A percentile compares a stretch with the other conserved stretches of the same genome.
Conservation (phyloP, 305 asterid species). For the Caryopteris hybrid region DNA sequence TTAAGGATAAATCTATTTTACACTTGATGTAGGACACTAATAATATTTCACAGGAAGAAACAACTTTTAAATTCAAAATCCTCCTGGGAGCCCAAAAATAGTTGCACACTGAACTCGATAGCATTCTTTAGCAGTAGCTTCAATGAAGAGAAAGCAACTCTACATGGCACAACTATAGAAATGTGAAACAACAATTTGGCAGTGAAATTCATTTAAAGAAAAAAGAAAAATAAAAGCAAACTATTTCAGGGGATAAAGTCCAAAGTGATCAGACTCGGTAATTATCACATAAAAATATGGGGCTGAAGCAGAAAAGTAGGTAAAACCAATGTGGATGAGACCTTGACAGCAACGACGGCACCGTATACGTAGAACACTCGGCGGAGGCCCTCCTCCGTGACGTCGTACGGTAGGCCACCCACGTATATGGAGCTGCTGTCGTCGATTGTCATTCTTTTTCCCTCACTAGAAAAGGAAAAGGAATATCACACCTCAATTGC, state of each 20-base stretch:
- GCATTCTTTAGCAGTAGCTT: not conserved
- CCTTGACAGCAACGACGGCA: constrained; percentile 68
- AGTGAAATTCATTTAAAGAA: not conserved
- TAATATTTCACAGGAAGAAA: not conserved
- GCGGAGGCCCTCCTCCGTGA: constrained; percentile 60
- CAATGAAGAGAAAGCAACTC: too few species aligned
- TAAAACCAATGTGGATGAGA: constrained; percentile 2
- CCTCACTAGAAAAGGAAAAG: not conserved
- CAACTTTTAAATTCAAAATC: not conserved
- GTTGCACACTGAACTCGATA: not conserved
- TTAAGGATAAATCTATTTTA: not conserved
- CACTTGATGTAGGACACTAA: not conserved
- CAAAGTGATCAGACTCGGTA: not conserved
- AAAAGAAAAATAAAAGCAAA: not conserved
- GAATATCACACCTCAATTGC: not conserved
- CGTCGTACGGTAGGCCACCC: constrained; percentile 67
- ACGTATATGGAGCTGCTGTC: constrained; percentile 71
- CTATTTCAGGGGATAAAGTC: not conserved
- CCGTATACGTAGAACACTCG: constrained; percentile 51
- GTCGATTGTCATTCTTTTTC: constrained; percentile 55
- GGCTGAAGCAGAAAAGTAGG: not conserved
- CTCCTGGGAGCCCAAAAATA: not conserved
- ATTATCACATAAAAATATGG: not conserved
- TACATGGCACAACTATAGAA: too few species aligned
- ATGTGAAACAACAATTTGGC: constrained; percentile 1